A percentile compares a stretch with the other conserved stretches of the same genome.
phyloP scores from a whole-genome alignment of 129 eudicot species.

The Helianthus annuus region DNA sequence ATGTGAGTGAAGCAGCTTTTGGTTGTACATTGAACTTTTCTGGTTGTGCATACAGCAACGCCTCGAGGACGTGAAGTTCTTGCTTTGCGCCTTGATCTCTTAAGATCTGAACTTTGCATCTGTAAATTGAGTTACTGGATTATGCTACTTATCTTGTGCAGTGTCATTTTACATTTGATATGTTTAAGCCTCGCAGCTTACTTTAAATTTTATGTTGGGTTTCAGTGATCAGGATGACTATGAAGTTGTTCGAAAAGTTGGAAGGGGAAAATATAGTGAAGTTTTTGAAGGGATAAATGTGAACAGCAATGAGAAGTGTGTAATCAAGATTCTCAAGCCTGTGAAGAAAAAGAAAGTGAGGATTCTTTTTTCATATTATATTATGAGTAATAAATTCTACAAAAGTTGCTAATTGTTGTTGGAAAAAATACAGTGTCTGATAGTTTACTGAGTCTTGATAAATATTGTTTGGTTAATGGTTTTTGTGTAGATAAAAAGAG shows the following conservation, averaged over 20 bases:
- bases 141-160: background rate
- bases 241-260: constrained; percentile 97
- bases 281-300: constrained; percentile 96
- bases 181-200: constrained; percentile 13
- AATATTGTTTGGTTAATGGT: constrained; percentile 15
- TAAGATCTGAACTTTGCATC: constrained; percentile 14
- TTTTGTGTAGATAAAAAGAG: constrained; percentile 83
- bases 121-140: constrained; percentile 4
- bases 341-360: constrained; percentile 94
- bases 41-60: no score
- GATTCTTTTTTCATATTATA: constrained; percentile 1
- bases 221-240: constrained; percentile 98
- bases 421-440: background rate
- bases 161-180: constrained; percentile 13
- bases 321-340: constrained; percentile 94
- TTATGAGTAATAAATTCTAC: background rate
- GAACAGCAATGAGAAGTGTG: constrained; percentile 79
- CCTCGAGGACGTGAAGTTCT: no score
- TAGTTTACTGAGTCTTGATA: background rate
- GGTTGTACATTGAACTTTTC: no score
- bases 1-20: no score
- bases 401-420: background rate
- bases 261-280: constrained; percentile 99
- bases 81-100: background rate
- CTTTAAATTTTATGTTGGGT: constrained; percentile 17